Conservation (phyloP, 331 rosid genomes). For the Rosa hybrid region DNA sequence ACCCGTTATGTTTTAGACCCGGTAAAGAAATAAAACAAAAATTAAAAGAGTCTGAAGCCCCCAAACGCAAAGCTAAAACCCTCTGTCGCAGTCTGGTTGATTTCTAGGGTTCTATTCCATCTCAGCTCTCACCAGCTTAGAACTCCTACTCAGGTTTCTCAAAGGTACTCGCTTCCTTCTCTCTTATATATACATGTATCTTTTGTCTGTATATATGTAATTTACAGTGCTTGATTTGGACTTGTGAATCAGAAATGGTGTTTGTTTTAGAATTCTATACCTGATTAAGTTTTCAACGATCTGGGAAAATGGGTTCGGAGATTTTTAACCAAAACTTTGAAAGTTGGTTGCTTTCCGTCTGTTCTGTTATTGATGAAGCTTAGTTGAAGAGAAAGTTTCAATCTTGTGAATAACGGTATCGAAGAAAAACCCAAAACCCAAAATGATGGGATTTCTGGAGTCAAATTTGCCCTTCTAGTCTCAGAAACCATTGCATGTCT, state of each 20-base stretch:
- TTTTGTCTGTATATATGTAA: neutral
- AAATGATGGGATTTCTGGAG: neutral
- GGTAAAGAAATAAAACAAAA: neutral
- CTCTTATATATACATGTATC: no score
- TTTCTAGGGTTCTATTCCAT: conserved; percentile 7
- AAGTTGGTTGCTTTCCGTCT: conserved; percentile 1
- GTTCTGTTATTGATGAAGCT: neutral
- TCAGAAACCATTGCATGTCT: neutral
- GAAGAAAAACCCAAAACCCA: neutral
- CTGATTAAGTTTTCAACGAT: neutral
- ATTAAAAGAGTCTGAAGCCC: neutral
- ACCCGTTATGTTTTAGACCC: neutral
- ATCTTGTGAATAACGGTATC: conserved; percentile 3
- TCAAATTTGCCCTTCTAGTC: neutral
- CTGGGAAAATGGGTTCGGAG: neutral
- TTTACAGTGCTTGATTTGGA: neutral
- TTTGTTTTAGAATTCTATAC: neutral
- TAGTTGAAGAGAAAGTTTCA: neutral
- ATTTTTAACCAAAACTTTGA: neutral
- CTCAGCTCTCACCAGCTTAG: neutral
- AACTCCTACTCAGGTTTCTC: conserved; percentile 9
- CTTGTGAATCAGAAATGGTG: conserved; percentile 8
- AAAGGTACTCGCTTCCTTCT: neutral
- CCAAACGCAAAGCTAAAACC: neutral
- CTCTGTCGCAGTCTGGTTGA: conserved; percentile 6